phyloP scores from a whole-genome alignment of 148 eudicot species.

The Limonium bicolor region DNA sequence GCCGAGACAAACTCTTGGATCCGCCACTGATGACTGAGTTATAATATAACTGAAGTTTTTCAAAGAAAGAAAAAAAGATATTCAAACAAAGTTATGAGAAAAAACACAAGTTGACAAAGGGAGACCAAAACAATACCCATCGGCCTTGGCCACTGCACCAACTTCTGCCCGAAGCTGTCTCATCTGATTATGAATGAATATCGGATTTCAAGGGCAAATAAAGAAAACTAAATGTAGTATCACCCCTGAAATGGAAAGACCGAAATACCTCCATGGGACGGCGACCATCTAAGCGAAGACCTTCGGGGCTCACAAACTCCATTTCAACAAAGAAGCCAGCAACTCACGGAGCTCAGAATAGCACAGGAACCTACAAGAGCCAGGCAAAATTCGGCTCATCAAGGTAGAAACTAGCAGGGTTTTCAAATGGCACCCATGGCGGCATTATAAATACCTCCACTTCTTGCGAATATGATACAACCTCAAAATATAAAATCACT shows the following conservation, averaged over 20 bases:
- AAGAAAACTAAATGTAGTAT: not conserved
- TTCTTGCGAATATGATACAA: too few species aligned
- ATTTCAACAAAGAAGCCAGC: too few species aligned
- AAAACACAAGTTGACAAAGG: not conserved
- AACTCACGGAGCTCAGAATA: too few species aligned
- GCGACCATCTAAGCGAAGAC: constrained; percentile 83
- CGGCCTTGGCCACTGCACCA: constrained; percentile 57
- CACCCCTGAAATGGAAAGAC: not conserved
- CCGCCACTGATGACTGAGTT: too few species aligned
- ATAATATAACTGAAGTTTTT: not conserved
- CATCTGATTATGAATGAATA: constrained; percentile 28
- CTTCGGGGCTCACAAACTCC: constrained; percentile 92
- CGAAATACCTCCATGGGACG: constrained; percentile 73
- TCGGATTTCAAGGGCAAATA: not conserved
- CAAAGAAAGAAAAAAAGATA: too few species aligned
- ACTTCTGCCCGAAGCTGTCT: constrained; percentile 76
- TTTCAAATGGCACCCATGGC: too few species aligned
- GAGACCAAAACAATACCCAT: constrained; percentile 29
- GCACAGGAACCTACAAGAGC: too few species aligned
- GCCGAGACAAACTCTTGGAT: too few species aligned
- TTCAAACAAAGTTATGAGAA: not conserved
- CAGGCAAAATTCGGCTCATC: too few species aligned
- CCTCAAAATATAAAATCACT: too few species aligned
- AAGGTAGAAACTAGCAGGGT: too few species aligned
- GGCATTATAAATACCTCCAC: too few species aligned